Percentiles rank a stretch among this genome's conserved stretches.
These are phyloP conservation scores for Sclerotiophoma versabilis DNA, from an alignment of 2,329 filamentous ascomycete species.

Conservation along the genomic window DNA sequence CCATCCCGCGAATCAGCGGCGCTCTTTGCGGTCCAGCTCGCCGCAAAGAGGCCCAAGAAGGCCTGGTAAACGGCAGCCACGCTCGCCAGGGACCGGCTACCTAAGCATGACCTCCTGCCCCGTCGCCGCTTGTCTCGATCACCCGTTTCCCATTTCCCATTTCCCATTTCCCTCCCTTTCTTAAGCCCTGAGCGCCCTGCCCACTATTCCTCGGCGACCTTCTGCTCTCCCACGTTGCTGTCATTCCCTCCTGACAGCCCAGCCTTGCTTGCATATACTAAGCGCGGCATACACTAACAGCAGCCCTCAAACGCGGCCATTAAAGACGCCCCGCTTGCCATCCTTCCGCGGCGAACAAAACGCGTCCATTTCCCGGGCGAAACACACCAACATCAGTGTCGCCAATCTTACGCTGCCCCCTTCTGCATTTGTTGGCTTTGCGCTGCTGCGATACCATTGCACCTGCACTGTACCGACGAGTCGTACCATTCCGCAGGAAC, in stretches of 20 bases:
- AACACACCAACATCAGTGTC: conserved; percentile 39
- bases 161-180: conserved; percentile 16
- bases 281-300: conserved; percentile 27
- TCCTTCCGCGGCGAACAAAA: conserved; percentile 22
- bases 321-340: conserved; percentile 29
- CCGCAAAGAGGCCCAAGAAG: not conserved
- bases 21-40: conserved; percentile 3
- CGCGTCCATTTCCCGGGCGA: conserved; percentile 29
- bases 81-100: conserved; percentile 13
- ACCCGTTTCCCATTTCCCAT: conserved; percentile 1
- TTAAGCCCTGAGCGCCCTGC: conserved; percentile 9
- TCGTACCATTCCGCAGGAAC: conserved; percentile 21
- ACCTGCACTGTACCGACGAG: conserved; percentile 10
- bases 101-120: conserved; percentile 12
- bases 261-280: conserved; percentile 21
- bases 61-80: conserved; percentile 16
- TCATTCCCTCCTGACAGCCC: conserved; percentile 9
- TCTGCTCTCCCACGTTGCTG: conserved; percentile 13
- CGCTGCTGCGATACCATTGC: conserved; percentile 6
- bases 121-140: conserved; percentile 17
- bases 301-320: conserved; percentile 21
- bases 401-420: conserved; percentile 42
- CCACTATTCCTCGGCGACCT: conserved; percentile 1
- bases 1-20: conserved; percentile 12
- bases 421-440: conserved; percentile 15